Conservation (phyloP, 192 early-diverging fungal genomes). For the Dissophora globulifera region DNA sequence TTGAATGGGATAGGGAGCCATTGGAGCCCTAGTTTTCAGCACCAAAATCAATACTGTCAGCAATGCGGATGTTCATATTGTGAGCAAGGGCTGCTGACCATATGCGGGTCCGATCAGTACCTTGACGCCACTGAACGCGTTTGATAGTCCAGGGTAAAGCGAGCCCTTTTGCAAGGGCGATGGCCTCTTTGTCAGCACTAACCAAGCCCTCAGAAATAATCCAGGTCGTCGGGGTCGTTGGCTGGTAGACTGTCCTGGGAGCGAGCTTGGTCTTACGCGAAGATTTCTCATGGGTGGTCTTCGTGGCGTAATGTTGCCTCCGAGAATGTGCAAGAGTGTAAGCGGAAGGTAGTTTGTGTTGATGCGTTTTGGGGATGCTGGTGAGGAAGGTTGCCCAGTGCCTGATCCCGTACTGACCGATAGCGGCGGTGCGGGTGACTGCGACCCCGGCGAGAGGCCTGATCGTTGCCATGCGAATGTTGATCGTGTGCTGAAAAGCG, state of each 20-base stretch:
- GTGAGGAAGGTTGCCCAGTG: conserved; percentile 25
- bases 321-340: neutral
- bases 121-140: conserved; percentile 45
- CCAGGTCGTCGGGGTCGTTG: conserved; percentile 32
- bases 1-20: conserved; percentile 51
- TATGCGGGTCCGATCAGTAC: too few species aligned
- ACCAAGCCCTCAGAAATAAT: conserved; percentile 44
- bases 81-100: too few species aligned
- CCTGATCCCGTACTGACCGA: conserved; percentile 7
- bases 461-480: conserved; percentile 5
- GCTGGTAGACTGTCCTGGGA: conserved; percentile 15
- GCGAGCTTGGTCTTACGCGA: neutral
- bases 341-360: neutral
- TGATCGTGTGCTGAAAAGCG: too few species aligned
- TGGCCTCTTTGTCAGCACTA: conserved; percentile 43
- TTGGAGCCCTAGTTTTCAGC: conserved; percentile 42
- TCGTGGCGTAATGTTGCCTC: conserved; percentile 9
- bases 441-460: neutral
- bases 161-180: conserved; percentile 29
- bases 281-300: conserved; percentile 21
- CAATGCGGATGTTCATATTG: too few species aligned
- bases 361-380: conserved; percentile 13
- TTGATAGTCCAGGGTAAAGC: conserved; percentile 38
- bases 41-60: too few species aligned
- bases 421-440: neutral